phyloP scores from a whole-genome alignment of 2,329 filamentous ascomycete species.

The Stromatinia cepivora region DNA sequence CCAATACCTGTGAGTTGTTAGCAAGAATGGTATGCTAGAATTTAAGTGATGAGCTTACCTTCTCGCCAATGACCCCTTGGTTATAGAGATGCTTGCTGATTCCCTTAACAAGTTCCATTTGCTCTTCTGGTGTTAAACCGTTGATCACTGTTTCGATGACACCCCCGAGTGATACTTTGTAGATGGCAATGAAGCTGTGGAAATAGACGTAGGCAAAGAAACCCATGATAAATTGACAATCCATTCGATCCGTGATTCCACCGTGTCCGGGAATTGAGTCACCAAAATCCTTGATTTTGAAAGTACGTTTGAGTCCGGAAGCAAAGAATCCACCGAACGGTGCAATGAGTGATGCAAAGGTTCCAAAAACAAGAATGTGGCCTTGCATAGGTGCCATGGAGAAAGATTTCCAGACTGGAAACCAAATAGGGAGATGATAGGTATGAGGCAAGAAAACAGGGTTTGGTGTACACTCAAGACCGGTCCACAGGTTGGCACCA shows the following conservation, averaged over 20 bases:
- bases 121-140: conserved; percentile 82
- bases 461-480: conserved; percentile 86
- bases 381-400: conserved; percentile 87
- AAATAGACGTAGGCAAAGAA: conserved; percentile 99
- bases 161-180: conserved; percentile 80
- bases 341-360: conserved; percentile 93
- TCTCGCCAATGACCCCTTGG: conserved; percentile 50
- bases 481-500: conserved; percentile 88
- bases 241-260: conserved; percentile 98
- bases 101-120: conserved; percentile 74
- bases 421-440: conserved; percentile 71
- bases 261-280: conserved; percentile 97
- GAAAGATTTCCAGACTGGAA: conserved; percentile 71
- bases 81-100: conserved; percentile 65
- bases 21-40: not conserved
- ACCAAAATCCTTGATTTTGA: conserved; percentile 99
- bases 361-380: conserved; percentile 85
- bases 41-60: conserved; percentile 32
- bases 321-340: conserved; percentile 99
- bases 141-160: conserved; percentile 92
- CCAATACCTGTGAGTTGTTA: conserved; percentile 32
- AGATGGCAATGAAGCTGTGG: conserved; percentile 90
- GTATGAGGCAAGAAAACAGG: conserved; percentile 81
- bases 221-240: conserved; percentile 99
- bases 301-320: conserved; percentile 94